phyloP scores from a whole-genome alignment of 2,329 filamentous ascomycete genomes.

The Talaromyces funiculosus region DNA sequence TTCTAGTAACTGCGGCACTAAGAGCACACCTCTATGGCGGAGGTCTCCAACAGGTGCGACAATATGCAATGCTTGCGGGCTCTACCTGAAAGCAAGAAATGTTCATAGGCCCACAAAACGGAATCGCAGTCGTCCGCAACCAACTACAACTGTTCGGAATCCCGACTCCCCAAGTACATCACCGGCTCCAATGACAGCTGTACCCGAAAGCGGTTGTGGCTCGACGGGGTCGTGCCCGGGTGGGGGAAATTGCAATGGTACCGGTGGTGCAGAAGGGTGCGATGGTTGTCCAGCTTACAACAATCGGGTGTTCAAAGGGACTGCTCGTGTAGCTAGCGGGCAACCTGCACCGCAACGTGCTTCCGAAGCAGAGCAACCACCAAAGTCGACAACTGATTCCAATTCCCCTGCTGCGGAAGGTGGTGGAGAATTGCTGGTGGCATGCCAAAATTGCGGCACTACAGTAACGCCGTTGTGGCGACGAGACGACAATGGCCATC shows the following conservation, averaged over 20 bases:
- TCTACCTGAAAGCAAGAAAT: slow-evolving; percentile 92
- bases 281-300: slow-evolving; percentile 96
- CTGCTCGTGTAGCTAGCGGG: slow-evolving; percentile 43
- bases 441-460: slow-evolving; percentile 94
- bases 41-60: slow-evolving; percentile 87
- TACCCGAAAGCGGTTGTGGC: slow-evolving; percentile 25
- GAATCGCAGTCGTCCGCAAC: slow-evolving; percentile 61
- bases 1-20: slow-evolving; percentile 85
- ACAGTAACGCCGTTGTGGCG: slow-evolving; percentile 96
- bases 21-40: slow-evolving; percentile 88
- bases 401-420: slow-evolving; percentile 21
- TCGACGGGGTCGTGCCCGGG: slow-evolving; percentile 86
- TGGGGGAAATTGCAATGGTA: slow-evolving; percentile 91
- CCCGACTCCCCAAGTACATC: slow-evolving; percentile 20
- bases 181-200: slow-evolving; percentile 26
- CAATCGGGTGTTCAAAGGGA: slow-evolving; percentile 85
- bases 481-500: slow-evolving; percentile 87
- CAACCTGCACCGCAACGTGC: slow-evolving; percentile 18
- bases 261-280: slow-evolving; percentile 89
- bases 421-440: slow-evolving; percentile 60
- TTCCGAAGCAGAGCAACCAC: background rate
- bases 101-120: slow-evolving; percentile 83
- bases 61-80: slow-evolving; percentile 94
- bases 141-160: slow-evolving; percentile 21
- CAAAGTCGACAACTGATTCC: background rate